Base-by-base conservation (phyloP, 169 alveolate species). In the Fabrea salina region DNA sequence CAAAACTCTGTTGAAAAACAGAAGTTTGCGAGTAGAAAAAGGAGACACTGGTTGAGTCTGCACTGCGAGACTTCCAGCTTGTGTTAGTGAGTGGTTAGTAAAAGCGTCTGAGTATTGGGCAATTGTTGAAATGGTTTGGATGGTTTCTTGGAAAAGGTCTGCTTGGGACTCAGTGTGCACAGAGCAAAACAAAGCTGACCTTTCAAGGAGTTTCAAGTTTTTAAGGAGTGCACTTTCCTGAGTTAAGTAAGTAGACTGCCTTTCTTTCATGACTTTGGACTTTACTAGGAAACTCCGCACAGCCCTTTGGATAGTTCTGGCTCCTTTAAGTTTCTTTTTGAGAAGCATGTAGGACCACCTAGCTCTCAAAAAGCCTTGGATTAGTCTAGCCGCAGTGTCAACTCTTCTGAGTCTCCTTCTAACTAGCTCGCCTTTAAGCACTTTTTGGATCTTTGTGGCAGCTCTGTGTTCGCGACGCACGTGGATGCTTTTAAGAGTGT, bases 1-100 rank as follows among this genome's bases (percentile, higher is more conserved):
- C 27, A 85, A 56, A n/a, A 83, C 83, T 77, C 88, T 76, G 0
- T 84, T 72, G 50, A 86, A 87, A 57, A 91, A 76, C 47, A 67
- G 61, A 11, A 89, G 78, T 75, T 87, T 88, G 47, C 51, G 53
- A 19, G 51, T 30, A 3, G 64, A 86, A 86, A 11, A 86, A 33
- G 39, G 88, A 85, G 77, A 83, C 79, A 27, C 93, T 92, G 47
- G 85, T 82, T 54, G 86, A 0, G 67, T 30, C 3, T 72, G 70
- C 4, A 72, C 1, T n/a, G 59, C 33, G 8, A 68, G 13, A 25
- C 53, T 19, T 11, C 71, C 67, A 7, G 37, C n/a, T 13, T 40
- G 19, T 11, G 19, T 19, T 16, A 51, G 44, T 1, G 47, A 11
- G 3, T 13, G 16, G 16, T 41, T 91, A 5, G 57, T 78, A n/a